Evolutionary conservation across 805 yeast species (phyloP).

Genomic region (Clavispora santaluciae): DNA sequence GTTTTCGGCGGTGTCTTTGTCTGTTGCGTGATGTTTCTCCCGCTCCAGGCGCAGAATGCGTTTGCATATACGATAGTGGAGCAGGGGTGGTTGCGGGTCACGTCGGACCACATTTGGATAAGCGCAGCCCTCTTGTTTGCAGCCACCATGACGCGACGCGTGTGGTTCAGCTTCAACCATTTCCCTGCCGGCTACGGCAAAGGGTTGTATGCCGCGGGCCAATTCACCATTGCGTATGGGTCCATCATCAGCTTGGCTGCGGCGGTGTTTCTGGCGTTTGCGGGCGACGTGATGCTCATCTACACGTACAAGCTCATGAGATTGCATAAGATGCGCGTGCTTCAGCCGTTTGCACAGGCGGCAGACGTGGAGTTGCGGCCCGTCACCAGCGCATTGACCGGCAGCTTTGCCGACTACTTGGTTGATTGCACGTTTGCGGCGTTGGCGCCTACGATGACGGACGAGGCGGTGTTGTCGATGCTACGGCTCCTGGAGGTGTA

Average conservation of each 20-base stretch:
- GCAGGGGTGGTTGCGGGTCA: conserved; percentile 8
- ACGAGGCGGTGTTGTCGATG: background rate
- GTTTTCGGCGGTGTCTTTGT: background rate
- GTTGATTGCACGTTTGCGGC: conserved; percentile 8
- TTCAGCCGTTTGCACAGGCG: background rate
- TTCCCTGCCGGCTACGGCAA: background rate
- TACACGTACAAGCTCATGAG: conserved; percentile 10
- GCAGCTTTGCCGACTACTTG: conserved; percentile 8
- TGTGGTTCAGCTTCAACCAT: background rate
- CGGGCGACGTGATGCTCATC: conserved; percentile 9
- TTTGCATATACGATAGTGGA: conserved; percentile 17
- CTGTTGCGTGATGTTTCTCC: conserved; percentile 6
- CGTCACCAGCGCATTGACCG: conserved; percentile 5
- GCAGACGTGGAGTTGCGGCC: background rate
- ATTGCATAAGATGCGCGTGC: conserved; percentile 2
- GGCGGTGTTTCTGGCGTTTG: conserved; percentile 3
- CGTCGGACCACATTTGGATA: conserved; percentile 23
- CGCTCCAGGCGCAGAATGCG: conserved; percentile 15
- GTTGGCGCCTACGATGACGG: background rate
- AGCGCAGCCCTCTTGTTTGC: conserved; percentile 8
- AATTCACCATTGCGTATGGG: conserved; percentile 10
- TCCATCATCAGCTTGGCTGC: conserved; percentile 5
- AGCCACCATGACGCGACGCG: conserved; percentile 2
- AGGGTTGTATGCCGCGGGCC: conserved; percentile 4
- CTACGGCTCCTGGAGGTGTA: background rate